phyloP scores from a whole-genome alignment of 176 grass and related monocot species.

The Dendrocalamus sinicus region DNA sequence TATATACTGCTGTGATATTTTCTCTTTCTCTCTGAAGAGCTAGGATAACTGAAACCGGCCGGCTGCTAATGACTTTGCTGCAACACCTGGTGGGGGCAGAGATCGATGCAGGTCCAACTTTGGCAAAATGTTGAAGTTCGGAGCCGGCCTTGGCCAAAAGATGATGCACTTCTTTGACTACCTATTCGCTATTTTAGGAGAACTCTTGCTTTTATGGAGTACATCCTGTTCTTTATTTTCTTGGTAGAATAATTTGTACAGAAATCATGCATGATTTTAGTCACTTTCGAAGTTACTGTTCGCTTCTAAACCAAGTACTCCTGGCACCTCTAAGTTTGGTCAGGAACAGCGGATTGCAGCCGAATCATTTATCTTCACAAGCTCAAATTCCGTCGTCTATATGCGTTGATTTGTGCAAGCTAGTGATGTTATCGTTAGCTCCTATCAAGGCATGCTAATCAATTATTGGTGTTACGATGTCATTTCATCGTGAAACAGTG shows the following conservation, averaged over 20 bases:
- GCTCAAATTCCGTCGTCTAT: neutral
- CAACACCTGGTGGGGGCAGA: slow-evolving; percentile 11
- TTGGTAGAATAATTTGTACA: neutral
- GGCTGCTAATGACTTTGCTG: neutral
- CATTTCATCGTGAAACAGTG: neutral
- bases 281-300: neutral
- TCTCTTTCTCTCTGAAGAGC: slow-evolving; percentile 19
- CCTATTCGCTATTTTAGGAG: slow-evolving; percentile 32
- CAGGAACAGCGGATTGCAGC: neutral
- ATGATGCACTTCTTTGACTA: slow-evolving; percentile 27
- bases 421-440: neutral
- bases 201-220: neutral
- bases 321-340: neutral
- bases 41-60: slow-evolving; percentile 18
- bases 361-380: neutral
- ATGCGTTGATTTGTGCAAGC: neutral
- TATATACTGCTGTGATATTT: slow-evolving; percentile 4
- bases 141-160: neutral
- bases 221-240: neutral
- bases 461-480: neutral
- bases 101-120: slow-evolving; percentile 20
- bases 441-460: neutral
- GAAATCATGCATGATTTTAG: neutral
- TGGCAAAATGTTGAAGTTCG: slow-evolving; percentile 25
- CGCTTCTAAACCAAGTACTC: neutral